Base-by-base conservation (phyloP, 257 asterid species). In the Primulina huaijiensis region DNA sequence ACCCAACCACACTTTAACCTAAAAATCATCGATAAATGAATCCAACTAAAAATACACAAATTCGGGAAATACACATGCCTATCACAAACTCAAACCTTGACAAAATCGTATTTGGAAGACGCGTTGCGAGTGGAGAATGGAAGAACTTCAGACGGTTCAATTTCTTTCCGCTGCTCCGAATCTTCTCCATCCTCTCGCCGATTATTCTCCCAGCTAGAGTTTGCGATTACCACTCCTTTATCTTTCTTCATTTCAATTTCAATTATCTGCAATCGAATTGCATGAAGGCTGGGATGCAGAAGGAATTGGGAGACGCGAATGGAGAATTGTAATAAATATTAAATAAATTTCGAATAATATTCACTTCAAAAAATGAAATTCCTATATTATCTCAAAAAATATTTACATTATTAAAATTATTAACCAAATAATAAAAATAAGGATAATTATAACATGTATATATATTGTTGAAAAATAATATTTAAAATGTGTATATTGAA, bases 1-100 rank as follows among this genome's bases (percentile, higher is more conserved):
- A 74, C 99, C 98, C 81, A 94, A 77, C 98, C 99, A 94, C 1
- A 94, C 99, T 82, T 94, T 94, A 72, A 94, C 99, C 99, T 91
- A 82, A 50, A 71, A 2, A 65, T 65, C 29, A 43, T 2, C 43
- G 8, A 31, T 8, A 58, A 17, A 38, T 3, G 8, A 35, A 11
- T 31, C 40, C 3, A 10, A 50, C 6, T 53, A 19, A 6, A n/a
- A 67, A 56, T 6, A 31, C 29, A 10, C 2, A 16, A 16, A 64
- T 31, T 25, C 12, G 7, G 52, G 31, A 5, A 19, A 21, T 14
- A 60, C 60, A 60, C 0, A 60, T 19, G 30, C 60, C 52, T 72
- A 74, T 43, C 64, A 55, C 8, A 27, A n/a, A 60, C 7, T 7
- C 10, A 64, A 62, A 94, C 99, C 99, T 94, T 94, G 35, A 94